These are phyloP conservation scores for Mycena venus DNA, from an alignment of 768 basidiomycete genomes.

Conservation along the genomic window DNA sequence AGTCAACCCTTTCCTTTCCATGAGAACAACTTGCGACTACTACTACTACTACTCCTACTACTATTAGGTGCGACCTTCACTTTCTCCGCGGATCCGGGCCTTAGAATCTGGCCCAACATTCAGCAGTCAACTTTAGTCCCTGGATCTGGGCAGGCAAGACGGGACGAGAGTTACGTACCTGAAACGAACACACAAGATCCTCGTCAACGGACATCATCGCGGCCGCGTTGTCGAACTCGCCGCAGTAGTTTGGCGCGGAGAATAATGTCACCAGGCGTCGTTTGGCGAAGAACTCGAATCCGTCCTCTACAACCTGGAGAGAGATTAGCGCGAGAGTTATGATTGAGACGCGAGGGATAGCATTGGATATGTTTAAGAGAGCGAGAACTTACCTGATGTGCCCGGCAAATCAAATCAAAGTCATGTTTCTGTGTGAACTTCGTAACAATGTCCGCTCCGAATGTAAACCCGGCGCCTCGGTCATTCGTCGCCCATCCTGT, in stretches of 20 bases:
- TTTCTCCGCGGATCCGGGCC: conserved; percentile 1
- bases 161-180: conserved; percentile 60
- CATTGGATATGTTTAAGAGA: too few relatives aligned
- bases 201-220: conserved; percentile 99
- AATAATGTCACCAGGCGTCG: conserved; percentile 98
- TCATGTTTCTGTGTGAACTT: conserved; percentile 98
- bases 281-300: conserved; percentile 63
- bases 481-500: conserved; percentile 99
- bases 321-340: neutral
- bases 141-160: neutral
- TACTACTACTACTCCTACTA: neutral
- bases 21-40: neutral
- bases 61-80: neutral
- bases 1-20: neutral
- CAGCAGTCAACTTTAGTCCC: too few relatives aligned
- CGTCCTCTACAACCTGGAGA: conserved; percentile 93
- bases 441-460: conserved; percentile 97
- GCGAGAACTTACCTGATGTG: conserved; percentile 80
- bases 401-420: conserved; percentile 98
- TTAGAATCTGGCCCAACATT: neutral
- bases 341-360: neutral
- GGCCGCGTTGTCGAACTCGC: conserved; percentile 98
- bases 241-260: conserved; percentile 96
- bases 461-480: conserved; percentile 97
- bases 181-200: conserved; percentile 97